A percentile compares a stretch with the other conserved stretches of the same genome.
phyloP scores from a whole-genome alignment of 2,329 filamentous ascomycete species.

The Xylaria sp. region DNA sequence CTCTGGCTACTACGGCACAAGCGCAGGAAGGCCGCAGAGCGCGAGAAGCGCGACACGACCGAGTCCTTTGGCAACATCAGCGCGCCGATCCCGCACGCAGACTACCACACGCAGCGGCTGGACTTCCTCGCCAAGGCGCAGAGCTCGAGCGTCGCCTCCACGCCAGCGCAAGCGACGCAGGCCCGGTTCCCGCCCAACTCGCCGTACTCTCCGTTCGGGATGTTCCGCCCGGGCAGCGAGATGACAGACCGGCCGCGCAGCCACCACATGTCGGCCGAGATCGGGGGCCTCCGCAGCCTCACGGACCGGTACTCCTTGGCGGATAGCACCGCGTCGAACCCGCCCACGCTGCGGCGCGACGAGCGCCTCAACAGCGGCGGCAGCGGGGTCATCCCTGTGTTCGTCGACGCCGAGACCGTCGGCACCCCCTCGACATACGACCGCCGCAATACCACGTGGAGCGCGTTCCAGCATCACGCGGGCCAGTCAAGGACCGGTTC shows the following conservation, averaged over 20 bases:
- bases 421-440: slow-evolving; percentile 24
- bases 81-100: slow-evolving; percentile 46
- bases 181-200: slow-evolving; percentile 42
- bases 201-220: slow-evolving; percentile 41
- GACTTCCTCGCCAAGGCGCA: slow-evolving; percentile 48
- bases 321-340: slow-evolving; percentile 4
- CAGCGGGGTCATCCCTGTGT: slow-evolving; percentile 48
- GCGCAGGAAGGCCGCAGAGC: slow-evolving; percentile 37
- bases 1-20: slow-evolving; percentile 39
- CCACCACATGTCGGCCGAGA: slow-evolving; percentile 48
- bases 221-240: slow-evolving; percentile 41
- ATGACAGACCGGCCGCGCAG: slow-evolving; percentile 44
- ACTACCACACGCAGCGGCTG: slow-evolving; percentile 43
- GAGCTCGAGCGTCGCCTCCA: slow-evolving; percentile 39
- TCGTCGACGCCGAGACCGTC: slow-evolving; percentile 45
- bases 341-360: slow-evolving; percentile 15
- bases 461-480: slow-evolving; percentile 43
- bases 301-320: slow-evolving; percentile 39
- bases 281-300: slow-evolving; percentile 45
- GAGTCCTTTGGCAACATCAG: slow-evolving; percentile 49
- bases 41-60: slow-evolving; percentile 30
- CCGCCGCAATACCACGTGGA: slow-evolving; percentile 45
- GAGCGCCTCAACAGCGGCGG: slow-evolving; percentile 38
- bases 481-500: slow-evolving; percentile 28
- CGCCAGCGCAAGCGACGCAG: slow-evolving; percentile 30